These are phyloP conservation scores for Monilinia polystroma DNA, from an alignment of 2,329 filamentous ascomycete species.

Conservation along the genomic window DNA sequence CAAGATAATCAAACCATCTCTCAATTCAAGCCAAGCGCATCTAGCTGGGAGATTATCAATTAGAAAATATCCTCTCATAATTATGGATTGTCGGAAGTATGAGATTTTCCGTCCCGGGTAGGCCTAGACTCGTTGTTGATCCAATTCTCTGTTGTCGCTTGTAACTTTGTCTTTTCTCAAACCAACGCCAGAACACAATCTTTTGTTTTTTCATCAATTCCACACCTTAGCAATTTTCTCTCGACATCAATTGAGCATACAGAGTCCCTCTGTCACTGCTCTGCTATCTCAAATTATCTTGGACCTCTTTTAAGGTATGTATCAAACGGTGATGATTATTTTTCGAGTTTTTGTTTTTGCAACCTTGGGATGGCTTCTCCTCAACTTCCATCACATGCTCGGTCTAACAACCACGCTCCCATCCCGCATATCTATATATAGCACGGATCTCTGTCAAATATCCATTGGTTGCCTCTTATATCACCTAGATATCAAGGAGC, in stretches of 20 bases:
- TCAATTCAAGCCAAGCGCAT: too few species aligned
- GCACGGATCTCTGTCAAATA: background rate
- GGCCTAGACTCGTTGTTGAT: constrained; percentile 2
- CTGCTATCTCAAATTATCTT: background rate
- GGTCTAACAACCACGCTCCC: background rate
- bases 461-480: background rate
- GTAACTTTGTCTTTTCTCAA: background rate
- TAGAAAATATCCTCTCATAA: background rate
- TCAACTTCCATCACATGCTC: background rate
- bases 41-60: too few species aligned
- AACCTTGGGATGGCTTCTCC: background rate
- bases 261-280: constrained; percentile 19
- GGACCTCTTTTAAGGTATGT: background rate
- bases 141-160: background rate
- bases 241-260: constrained; percentile 7
- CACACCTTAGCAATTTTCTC: background rate
- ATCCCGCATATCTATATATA: background rate
- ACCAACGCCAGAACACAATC: background rate
- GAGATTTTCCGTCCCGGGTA: constrained; percentile 7
- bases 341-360: background rate
- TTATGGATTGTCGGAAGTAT: background rate
- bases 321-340: background rate
- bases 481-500: background rate
- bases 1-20: too few species aligned
- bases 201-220: background rate